Conservation (phyloP, 306 rosid species). For the Clitoria ternatea region DNA sequence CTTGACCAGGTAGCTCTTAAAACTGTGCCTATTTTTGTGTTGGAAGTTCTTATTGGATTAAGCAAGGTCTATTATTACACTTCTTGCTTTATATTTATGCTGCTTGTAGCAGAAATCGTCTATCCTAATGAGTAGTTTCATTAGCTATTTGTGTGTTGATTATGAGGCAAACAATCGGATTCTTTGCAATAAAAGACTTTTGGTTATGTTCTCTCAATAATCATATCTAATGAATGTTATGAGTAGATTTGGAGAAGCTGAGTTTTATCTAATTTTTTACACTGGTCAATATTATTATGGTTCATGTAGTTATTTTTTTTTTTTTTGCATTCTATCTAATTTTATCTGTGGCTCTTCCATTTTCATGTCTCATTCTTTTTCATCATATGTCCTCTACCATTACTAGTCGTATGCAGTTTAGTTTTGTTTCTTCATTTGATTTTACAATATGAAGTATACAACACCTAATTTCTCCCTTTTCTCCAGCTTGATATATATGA, state of each 20-base stretch:
- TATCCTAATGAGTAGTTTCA: not conserved
- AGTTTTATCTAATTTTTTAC: not conserved
- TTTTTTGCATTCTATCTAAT: not conserved
- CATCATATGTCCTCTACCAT: not conserved
- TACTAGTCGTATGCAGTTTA: not conserved
- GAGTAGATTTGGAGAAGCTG: not conserved
- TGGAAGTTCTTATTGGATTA: not conserved
- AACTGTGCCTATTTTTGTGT: not conserved
- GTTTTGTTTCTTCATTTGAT: not conserved
- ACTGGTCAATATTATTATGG: not conserved
- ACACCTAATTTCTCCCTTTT: conserved; percentile 17
- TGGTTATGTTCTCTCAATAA: not conserved
- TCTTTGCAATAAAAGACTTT: not conserved
- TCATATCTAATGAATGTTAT: not conserved
- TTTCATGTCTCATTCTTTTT: not conserved
- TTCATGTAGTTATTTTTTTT: not conserved
- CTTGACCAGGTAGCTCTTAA: conserved; percentile 73
- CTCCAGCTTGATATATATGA: conserved; percentile 80
- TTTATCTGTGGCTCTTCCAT: not conserved
- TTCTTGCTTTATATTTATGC: not conserved
- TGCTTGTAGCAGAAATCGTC: not conserved
- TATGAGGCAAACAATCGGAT: not conserved
- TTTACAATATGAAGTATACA: not conserved
- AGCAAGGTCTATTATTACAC: not conserved
- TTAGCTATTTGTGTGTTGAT: not conserved